Percentiles rank a stretch among this genome's conserved stretches.
phyloP scores from a whole-genome alignment of 2,329 filamentous ascomycete genomes.

The Aspergillus japonicus region DNA sequence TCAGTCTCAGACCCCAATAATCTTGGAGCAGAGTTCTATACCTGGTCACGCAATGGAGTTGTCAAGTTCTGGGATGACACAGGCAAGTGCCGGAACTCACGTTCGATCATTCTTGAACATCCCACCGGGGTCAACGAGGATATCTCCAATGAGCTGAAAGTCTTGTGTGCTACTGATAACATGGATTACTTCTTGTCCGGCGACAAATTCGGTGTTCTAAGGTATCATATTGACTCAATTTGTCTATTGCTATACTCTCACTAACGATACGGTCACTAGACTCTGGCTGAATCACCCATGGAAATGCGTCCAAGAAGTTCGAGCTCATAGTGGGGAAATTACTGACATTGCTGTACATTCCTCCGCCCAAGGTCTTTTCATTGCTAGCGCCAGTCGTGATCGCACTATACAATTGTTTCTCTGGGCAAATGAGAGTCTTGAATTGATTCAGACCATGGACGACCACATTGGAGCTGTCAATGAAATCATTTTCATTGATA shows the following conservation, averaged over 20 bases:
- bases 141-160: conserved; percentile 56
- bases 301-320: conserved; percentile 66
- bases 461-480: conserved; percentile 88
- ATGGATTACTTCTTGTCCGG: conserved; percentile 73
- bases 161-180: conserved; percentile 58
- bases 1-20: conserved; percentile 60
- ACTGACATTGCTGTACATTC: conserved; percentile 75
- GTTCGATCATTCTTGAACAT: conserved; percentile 70
- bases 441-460: conserved; percentile 84
- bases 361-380: conserved; percentile 59
- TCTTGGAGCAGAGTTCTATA: conserved; percentile 72
- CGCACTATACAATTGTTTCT: conserved; percentile 91
- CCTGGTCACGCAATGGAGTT: conserved; percentile 79
- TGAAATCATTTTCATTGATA: conserved; percentile 70
- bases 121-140: conserved; percentile 45
- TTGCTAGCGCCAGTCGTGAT: conserved; percentile 84
- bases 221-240: conserved; percentile 25
- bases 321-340: conserved; percentile 83
- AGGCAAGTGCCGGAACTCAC: conserved; percentile 64
- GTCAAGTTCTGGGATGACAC: conserved; percentile 79
- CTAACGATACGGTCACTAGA: conserved; percentile 27
- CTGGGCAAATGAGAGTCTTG: conserved; percentile 58
- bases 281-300: conserved; percentile 51
- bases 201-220: conserved; percentile 80
- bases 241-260: not conserved